Evolutionary conservation across 352 stramenopile species (phyloP), one percentile per base, ranked within the genome.

Genomic region (Pythium sp.): DNA sequence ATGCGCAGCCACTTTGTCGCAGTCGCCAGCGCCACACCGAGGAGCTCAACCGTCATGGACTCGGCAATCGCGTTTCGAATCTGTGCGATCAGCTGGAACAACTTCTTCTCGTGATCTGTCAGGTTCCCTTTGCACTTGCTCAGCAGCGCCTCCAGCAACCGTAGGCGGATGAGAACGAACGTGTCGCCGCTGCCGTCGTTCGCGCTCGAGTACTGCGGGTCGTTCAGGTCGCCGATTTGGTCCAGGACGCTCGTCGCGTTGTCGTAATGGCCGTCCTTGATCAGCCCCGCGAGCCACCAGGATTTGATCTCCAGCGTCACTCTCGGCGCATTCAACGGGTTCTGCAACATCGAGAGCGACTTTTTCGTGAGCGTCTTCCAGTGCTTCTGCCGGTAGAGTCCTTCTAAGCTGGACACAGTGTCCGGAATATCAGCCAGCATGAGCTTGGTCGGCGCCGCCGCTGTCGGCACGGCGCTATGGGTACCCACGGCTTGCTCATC

Each of bases 311-410:
- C 79, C 24, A 92, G 68, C 54, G 77, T 84, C 70, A 77, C 51
- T 22, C 71, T 71, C 20, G 74, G 65, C 58, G 84, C 70, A 57
- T 81, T 88, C 14, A 75, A 79, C 24, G 80, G 77, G 28, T 73
- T 86, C 64, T 89, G 81, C 54, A 92, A 73, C 82, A 94, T 92
- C 18, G 78, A 82, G 34, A 90, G 72, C 8, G 86, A 79, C 32
- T 92, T 92, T 63, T 88, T 90, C 3, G 81, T 91, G 28, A 94
- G 70, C 20, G 84, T 86, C 63, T 85, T 87, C 83, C 84, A 94
- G 20, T 81, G 74, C 68, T 89, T 88, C 62, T 92, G 76, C 46
- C 64, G 68, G 63, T 93, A 93, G 38, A 94, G 65, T 26, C 65
- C 58, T 61, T 90, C 77, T 2, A 94, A 77, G 3, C 70, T 74